These are phyloP conservation scores for Trifolium subterraneum DNA, from an alignment of 306 rosid species.

Conservation along the genomic window DNA sequence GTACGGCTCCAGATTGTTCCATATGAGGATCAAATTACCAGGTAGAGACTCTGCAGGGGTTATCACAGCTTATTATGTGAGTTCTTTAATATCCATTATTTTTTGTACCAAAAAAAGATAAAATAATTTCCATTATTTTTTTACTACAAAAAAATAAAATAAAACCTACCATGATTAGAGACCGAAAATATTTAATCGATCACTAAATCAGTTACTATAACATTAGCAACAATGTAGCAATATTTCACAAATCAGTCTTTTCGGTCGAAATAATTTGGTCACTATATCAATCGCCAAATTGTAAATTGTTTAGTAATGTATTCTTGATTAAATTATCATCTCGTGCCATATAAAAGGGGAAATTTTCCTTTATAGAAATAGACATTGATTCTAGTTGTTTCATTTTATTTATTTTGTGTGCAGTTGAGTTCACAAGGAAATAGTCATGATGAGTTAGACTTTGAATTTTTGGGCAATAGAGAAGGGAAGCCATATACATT, in stretches of 20 bases:
- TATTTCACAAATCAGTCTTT: too few relatives aligned
- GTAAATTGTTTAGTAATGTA: too few relatives aligned
- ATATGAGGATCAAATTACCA: slow-evolving; percentile 59
- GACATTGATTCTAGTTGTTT: neutral
- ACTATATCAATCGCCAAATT: too few relatives aligned
- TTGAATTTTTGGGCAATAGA: slow-evolving; percentile 66
- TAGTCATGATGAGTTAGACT: slow-evolving; percentile 61
- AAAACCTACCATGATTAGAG: too few relatives aligned
- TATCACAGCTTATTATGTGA: slow-evolving; percentile 59
- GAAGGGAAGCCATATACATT: slow-evolving; percentile 51
- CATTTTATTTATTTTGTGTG: neutral
- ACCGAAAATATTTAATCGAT: too few relatives aligned
- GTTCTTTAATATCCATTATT: neutral
- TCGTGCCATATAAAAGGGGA: neutral
- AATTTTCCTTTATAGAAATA: neutral
- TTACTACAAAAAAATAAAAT: too few relatives aligned
- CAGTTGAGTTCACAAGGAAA: slow-evolving; percentile 52
- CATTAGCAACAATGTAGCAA: too few relatives aligned
- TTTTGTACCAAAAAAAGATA: too few relatives aligned
- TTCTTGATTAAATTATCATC: neutral
- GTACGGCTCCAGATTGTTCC: slow-evolving; percentile 58
- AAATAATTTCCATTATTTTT: neutral
- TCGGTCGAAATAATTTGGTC: too few relatives aligned
- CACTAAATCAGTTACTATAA: too few relatives aligned
- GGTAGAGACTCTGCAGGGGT: slow-evolving; percentile 57